Evolutionary conservation across 805 yeast genomes (phyloP), one percentile per base, ranked within the genome.

Genomic region (Ogataea degrootiae): DNA sequence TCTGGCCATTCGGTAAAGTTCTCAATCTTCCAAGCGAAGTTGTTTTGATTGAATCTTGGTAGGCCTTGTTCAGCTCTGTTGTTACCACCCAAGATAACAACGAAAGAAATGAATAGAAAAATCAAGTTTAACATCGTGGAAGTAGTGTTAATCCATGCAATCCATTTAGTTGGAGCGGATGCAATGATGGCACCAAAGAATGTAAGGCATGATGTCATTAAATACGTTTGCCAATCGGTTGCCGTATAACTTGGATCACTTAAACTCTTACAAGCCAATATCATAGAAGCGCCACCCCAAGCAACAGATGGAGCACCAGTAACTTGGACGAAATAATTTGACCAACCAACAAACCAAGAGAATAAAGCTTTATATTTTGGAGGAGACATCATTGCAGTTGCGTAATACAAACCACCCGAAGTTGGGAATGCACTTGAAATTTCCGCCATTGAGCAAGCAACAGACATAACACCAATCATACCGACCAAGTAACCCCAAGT

Each of bases 391-490:
- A 79, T 79, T 5, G 79, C 71, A 2, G 82, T 82, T 50, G 87
- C 85, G 55, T 82, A 83, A 40, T 84, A 84, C 8, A 84, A 75
- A 41, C 87, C 87, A 17, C 85, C 77, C 3, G 83, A 71, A 7
- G 85, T 81, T 31, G 87, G 87, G 66, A 77, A 78, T 3, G 85
- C 79, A 36, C 79, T 72, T 17, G 85, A 76, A 37, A 82, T 69
- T 58, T 83, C 87, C 1, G 85, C 85, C 76, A 82, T 70, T 23
- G 81, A 73, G 37, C 72, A 66, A 15, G 84, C 84, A 35, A 82
- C 85, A 2, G 75, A 70, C 42, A 76, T 68, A 41, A 82, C 73
- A 40, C 82, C 80, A 34, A 75, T 46, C 66, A 78, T 70, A 34
- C 82, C 83, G 16, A 80, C 65, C 26, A 82, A 63, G 72, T 74